Evolutionary conservation across 1,284 basidiomycete species (phyloP), one percentile per base, ranked within the genome.

Genomic region (Cutaneotrichosporon cutaneum): DNA sequence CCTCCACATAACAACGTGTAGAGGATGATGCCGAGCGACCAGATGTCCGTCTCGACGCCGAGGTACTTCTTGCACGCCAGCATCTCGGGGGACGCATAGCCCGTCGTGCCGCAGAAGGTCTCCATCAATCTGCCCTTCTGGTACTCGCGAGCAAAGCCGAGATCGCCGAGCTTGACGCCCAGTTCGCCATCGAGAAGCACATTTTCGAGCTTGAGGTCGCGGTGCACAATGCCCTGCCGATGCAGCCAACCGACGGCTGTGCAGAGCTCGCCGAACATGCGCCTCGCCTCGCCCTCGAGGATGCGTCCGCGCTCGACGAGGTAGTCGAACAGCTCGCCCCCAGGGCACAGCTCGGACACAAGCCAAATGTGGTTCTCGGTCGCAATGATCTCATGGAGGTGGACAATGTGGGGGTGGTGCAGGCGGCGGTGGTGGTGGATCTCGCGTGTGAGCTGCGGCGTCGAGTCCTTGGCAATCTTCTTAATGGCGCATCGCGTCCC

Each of bases 361-460:
- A 99, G 92, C 93, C 94, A 99, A 72, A 99, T 96, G 71, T 86
- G 85, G 22, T 86, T 85, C 78, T 99, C 96, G 0, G 96, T 98
- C 14, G 94, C 95, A 72, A 98, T 91, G 72, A 99, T 92, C 80
- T 99, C 96, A 82, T 90, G 97, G 74, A 99, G 88, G 76, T 97
- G 93, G 33, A 93, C 90, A 72, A 98, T 87, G 74, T 97, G 87
- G 0, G 92, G 92, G 73, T 99, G 95, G 75, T 97, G 95, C 9
- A 99, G 85, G 54, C 93, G 88, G 33, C 96, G 90, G 80, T 99
- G 96, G 74, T 99, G 95, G 74, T 99, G 95, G 62, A 99, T 95
- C 81, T 99, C 96, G 66, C 96, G 86, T 14, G 94, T 99, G 54
- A 99, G 85, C 52, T 91, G 85, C 27, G 92, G 83, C 54, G 92